phyloP scores from a whole-genome alignment of 805 yeast genomes.

The Clavispora asparagi region DNA sequence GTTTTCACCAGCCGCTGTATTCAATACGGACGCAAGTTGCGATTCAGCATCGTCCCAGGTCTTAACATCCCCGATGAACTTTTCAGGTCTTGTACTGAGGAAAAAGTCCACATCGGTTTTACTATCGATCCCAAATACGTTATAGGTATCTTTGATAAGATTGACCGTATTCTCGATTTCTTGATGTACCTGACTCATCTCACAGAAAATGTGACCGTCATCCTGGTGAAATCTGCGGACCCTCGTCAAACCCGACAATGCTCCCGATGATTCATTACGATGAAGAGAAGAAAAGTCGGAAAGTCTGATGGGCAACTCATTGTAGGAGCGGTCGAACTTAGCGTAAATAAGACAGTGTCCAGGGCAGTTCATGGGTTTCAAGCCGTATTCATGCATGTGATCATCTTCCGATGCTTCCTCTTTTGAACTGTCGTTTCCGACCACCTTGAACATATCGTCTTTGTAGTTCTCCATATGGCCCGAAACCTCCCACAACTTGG shows the following conservation, averaged over 20 bases:
- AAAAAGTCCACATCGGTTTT: slow-evolving; percentile 50
- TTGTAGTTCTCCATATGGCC: slow-evolving; percentile 97
- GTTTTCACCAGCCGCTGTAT: slow-evolving; percentile 39
- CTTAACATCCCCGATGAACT: slow-evolving; percentile 67
- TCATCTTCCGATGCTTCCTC: slow-evolving; percentile 18
- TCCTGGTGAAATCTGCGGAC: slow-evolving; percentile 96
- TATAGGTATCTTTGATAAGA: slow-evolving; percentile 71
- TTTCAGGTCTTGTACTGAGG: slow-evolving; percentile 83
- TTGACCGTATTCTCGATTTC: slow-evolving; percentile 73
- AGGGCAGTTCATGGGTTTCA: slow-evolving; percentile 95
- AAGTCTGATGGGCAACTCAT: slow-evolving; percentile 79
- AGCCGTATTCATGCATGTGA: slow-evolving; percentile 50
- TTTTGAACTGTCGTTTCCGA: slow-evolving; percentile 43
- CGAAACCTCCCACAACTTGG: slow-evolving; percentile 78
- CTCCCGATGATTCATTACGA: slow-evolving; percentile 93
- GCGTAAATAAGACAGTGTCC: slow-evolving; percentile 87
- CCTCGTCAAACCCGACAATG: slow-evolving; percentile 85
- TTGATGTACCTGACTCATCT: slow-evolving; percentile 61
- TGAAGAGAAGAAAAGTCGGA: slow-evolving; percentile 91
- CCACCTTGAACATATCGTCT: slow-evolving; percentile 90
- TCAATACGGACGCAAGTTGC: slow-evolving; percentile 55
- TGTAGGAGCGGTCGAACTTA: slow-evolving; percentile 70
- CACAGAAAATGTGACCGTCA: slow-evolving; percentile 95
- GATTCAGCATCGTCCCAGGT: slow-evolving; percentile 84
- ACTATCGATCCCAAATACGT: slow-evolving; percentile 52